Conservation (phyloP, 1,284 basidiomycete species). For the Kwoniella shivajii region DNA sequence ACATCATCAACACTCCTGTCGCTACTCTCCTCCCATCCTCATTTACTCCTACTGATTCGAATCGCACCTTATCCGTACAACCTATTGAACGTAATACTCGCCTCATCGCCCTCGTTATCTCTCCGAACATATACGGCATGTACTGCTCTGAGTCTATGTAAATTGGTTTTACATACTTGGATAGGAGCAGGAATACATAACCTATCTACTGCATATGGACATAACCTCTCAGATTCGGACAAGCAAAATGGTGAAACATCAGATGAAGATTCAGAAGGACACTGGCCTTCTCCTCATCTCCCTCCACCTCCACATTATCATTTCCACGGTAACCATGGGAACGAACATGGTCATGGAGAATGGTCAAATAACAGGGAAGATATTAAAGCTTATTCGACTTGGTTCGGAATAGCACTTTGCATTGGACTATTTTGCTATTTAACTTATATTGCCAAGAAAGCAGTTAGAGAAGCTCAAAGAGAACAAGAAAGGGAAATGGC, state of each 20-base stretch:
- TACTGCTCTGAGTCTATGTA: constrained; percentile 57
- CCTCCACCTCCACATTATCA: background rate
- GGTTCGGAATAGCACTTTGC: constrained; percentile 52
- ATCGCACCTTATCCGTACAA: constrained; percentile 60
- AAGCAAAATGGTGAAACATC: background rate
- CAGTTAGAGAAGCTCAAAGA: constrained; percentile 43
- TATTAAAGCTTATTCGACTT: constrained; percentile 42
- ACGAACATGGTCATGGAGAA: background rate
- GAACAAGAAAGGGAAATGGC: constrained; percentile 25
- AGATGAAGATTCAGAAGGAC: background rate
- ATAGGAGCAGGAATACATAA: constrained; percentile 47
- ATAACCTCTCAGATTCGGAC: background rate
- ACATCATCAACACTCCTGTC: constrained; percentile 46
- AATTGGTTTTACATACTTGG: constrained; percentile 54
- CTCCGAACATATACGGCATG: constrained; percentile 57
- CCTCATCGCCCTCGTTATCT: constrained; percentile 55
- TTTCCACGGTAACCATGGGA: background rate
- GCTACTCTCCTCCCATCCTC: constrained; percentile 49
- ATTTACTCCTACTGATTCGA: constrained; percentile 58
- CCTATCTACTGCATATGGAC: constrained; percentile 29
- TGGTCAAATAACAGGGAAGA: constrained; percentile 21
- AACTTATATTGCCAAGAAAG: constrained; percentile 55
- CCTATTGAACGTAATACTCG: constrained; percentile 59
- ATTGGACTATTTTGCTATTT: constrained; percentile 58
- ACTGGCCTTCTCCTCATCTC: background rate